Evolutionary conservation across 805 yeast genomes (phyloP), one percentile per base, ranked within the genome.

Genomic region (Metschnikowia matae): DNA sequence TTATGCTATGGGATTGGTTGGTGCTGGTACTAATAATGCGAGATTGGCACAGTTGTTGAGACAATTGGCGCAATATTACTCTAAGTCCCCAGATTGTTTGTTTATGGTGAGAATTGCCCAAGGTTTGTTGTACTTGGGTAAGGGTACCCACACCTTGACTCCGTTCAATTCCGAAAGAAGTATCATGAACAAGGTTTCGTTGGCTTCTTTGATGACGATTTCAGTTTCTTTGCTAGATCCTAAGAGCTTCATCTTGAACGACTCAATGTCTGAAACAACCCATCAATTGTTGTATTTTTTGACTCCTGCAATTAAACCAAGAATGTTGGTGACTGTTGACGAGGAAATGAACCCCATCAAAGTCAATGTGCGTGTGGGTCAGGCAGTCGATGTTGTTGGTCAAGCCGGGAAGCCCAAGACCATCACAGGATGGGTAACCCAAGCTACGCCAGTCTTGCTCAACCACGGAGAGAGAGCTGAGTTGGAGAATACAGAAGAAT

Each of bases 401-500:
- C 98, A 92, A 69, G 99, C 98, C 0, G 99, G 99, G 73, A 89
- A 89, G 61, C 99, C 99, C 44, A 94, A 94, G 77, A 91, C 97
- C 11, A 94, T 94, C 44, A 94, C 99, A 3, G 99, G 99, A 35
- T 94, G 99, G 99, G 98, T 94, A 18, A 94, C 99, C 1, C 99
- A 94, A 64, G 87, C 94, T 4, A 94, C 99, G 0, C 99, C 99
- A 0, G 99, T 94, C 18, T 75, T 94, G 60, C 77, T 94, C 50
- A 91, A 94, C 38, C 84, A 84, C 60, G 98, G 98, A 40, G 99
- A 94, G 69, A 80, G 97, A 55, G 99, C 99, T 0, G 99, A 94
- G 69, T 75, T 94, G 58, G 99, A 95, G 66, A 90, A 87, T 60
- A 69, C 63, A 23, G 96, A 90, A 53, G 97, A 94, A 70, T 94